Conservation (phyloP, 2,329 filamentous ascomycete species). For the Hypoxylon sp. region DNA sequence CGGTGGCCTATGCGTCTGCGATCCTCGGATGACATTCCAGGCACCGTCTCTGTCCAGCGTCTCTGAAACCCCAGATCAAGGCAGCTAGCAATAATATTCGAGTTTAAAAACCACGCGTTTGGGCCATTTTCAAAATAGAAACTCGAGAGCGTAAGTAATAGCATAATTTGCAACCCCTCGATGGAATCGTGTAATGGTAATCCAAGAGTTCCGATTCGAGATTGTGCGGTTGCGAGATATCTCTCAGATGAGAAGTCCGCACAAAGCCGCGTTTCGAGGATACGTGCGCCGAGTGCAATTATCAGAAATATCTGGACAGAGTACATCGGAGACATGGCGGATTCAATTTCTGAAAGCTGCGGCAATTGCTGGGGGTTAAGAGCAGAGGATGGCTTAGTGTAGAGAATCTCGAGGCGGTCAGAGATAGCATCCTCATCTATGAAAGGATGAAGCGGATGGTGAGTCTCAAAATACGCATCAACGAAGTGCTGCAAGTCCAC, state of each 20-base stretch:
- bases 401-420: conserved; percentile 46
- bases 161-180: conserved; percentile 47
- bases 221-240: conserved; percentile 49
- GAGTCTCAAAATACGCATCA: conserved; percentile 50
- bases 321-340: conserved; percentile 34
- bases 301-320: conserved; percentile 49
- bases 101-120: conserved; percentile 51
- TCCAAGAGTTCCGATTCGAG: conserved; percentile 41
- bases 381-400: conserved; percentile 37
- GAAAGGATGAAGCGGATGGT: conserved; percentile 50
- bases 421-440: conserved; percentile 49
- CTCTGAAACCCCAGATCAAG: conserved; percentile 51
- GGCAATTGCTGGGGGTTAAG: conserved; percentile 44
- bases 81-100: conserved; percentile 50
- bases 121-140: conserved; percentile 45
- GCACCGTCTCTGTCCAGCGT: conserved; percentile 38
- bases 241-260: conserved; percentile 46
- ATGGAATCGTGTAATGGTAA: conserved; percentile 47
- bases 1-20: conserved; percentile 18
- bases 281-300: conserved; percentile 48
- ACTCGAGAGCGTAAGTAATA: conserved; percentile 48
- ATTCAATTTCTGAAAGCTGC: conserved; percentile 40
- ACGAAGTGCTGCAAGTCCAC: conserved; percentile 43
- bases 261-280: conserved; percentile 44
- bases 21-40: conserved; percentile 11